These are phyloP conservation scores for Ganoderma multipileum DNA, from an alignment of 1,284 basidiomycete genomes.

Conservation along the genomic window DNA sequence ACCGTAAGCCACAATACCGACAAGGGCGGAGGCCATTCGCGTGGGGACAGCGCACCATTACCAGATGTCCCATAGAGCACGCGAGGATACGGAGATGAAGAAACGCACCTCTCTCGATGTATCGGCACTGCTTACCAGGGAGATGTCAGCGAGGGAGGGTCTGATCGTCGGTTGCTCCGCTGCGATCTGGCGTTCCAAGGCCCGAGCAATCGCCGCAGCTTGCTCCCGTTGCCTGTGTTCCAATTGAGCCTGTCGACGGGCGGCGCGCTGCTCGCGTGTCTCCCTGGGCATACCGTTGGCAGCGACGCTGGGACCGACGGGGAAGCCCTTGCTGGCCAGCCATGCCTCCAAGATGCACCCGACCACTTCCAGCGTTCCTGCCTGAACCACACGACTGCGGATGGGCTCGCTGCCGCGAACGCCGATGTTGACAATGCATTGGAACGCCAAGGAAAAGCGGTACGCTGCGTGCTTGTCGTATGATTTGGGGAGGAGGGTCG, in stretches of 20 bases:
- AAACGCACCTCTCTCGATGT: slow-evolving; percentile 33
- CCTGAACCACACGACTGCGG: slow-evolving; percentile 93
- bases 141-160: slow-evolving; percentile 13
- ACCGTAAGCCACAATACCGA: not conserved
- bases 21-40: not conserved
- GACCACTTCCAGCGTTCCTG: slow-evolving; percentile 94
- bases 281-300: slow-evolving; percentile 70
- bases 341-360: slow-evolving; percentile 95
- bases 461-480: slow-evolving; percentile 88
- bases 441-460: slow-evolving; percentile 92
- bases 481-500: slow-evolving; percentile 68
- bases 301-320: slow-evolving; percentile 72
- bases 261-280: slow-evolving; percentile 72
- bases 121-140: slow-evolving; percentile 17
- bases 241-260: slow-evolving; percentile 58
- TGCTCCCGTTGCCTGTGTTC: slow-evolving; percentile 66
- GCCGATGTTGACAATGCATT: slow-evolving; percentile 97
- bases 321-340: slow-evolving; percentile 85
- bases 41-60: not conserved
- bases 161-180: slow-evolving; percentile 29
- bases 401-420: slow-evolving; percentile 96
- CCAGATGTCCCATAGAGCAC: not conserved
- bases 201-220: slow-evolving; percentile 61
- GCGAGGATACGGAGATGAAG: too few relatives aligned
- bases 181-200: slow-evolving; percentile 59